Evolutionary conservation across 331 rosid species (phyloP).

Genomic region (Malus hybrid): DNA sequence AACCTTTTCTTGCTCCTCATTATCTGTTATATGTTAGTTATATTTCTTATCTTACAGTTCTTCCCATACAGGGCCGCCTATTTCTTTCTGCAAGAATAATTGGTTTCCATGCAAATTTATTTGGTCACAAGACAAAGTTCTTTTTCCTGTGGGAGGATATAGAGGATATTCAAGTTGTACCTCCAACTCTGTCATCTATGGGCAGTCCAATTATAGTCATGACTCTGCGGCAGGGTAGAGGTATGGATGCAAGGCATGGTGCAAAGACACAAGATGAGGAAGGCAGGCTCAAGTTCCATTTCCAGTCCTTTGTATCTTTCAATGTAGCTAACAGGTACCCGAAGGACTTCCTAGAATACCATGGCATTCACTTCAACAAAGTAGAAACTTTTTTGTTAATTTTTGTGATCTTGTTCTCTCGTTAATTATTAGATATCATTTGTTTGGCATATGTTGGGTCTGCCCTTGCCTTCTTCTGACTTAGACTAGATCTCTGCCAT

Average conservation of each 20-base stretch:
- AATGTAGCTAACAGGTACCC: slow-evolving; percentile 79
- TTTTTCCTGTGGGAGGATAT: slow-evolving; percentile 96
- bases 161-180: slow-evolving; percentile 64
- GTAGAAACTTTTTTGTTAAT: not conserved
- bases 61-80: slow-evolving; percentile 67
- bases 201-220: slow-evolving; percentile 80
- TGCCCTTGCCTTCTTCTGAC: not conserved
- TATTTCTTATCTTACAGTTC: slow-evolving; percentile 21
- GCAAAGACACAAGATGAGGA: slow-evolving; percentile 78
- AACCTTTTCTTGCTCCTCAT: slow-evolving; percentile 5
- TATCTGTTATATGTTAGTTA: slow-evolving; percentile 5
- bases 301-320: slow-evolving; percentile 94
- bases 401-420: not conserved
- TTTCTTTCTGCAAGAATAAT: slow-evolving; percentile 87
- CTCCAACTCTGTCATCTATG: slow-evolving; percentile 90
- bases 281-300: slow-evolving; percentile 90
- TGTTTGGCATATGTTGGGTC: not conserved
- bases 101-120: slow-evolving; percentile 90
- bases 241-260: slow-evolving; percentile 84
- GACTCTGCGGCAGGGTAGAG: slow-evolving; percentile 80
- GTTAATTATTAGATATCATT: not conserved
- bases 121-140: slow-evolving; percentile 87
- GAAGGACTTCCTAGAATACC: slow-evolving; percentile 2
- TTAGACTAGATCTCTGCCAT: not conserved
- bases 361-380: not conserved